Conservation (phyloP, 2,329 filamentous ascomycete species). For the Scedosporium apiospermum region DNA sequence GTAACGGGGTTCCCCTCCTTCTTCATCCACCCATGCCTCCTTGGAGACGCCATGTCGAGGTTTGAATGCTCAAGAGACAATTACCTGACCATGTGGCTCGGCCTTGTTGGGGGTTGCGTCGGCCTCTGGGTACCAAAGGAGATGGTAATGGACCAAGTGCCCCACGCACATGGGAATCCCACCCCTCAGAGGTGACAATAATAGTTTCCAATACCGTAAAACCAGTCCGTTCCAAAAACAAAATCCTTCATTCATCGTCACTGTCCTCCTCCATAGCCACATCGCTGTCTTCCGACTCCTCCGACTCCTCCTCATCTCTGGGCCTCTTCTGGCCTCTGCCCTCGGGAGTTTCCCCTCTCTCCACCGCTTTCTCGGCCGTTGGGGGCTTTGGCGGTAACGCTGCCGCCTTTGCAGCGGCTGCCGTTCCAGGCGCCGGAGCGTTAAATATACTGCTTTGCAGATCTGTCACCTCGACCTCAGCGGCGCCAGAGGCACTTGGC, state of each 20-base stretch:
- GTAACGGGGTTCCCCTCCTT: slow-evolving; percentile 68
- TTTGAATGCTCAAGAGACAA: slow-evolving; percentile 53
- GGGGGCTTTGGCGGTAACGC: slow-evolving; percentile 33
- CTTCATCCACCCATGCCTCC: slow-evolving; percentile 88
- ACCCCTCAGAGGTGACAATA: background rate
- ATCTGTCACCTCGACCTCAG: slow-evolving; percentile 56
- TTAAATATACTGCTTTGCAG: slow-evolving; percentile 75
- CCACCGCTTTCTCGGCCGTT: slow-evolving; percentile 38
- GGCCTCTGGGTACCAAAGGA: slow-evolving; percentile 68
- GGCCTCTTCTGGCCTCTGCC: slow-evolving; percentile 59
- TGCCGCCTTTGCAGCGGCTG: slow-evolving; percentile 29
- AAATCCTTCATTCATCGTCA: slow-evolving; percentile 53
- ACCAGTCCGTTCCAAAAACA: background rate
- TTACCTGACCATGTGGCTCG: slow-evolving; percentile 84
- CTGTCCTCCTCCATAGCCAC: slow-evolving; percentile 63
- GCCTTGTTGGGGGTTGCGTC: slow-evolving; percentile 72
- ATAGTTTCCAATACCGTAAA: background rate
- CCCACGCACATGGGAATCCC: background rate
- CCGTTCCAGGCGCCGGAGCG: slow-evolving; percentile 45
- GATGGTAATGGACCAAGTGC: slow-evolving; percentile 34
- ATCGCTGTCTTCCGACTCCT: slow-evolving; percentile 59
- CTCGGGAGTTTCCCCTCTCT: slow-evolving; percentile 32
- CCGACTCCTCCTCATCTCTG: slow-evolving; percentile 51
- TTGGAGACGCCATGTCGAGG: slow-evolving; percentile 66
- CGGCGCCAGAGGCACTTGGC: slow-evolving; percentile 43